Conservation (phyloP, 2,329 filamentous ascomycete genomes). For the Fusarium pseudograminearum region DNA sequence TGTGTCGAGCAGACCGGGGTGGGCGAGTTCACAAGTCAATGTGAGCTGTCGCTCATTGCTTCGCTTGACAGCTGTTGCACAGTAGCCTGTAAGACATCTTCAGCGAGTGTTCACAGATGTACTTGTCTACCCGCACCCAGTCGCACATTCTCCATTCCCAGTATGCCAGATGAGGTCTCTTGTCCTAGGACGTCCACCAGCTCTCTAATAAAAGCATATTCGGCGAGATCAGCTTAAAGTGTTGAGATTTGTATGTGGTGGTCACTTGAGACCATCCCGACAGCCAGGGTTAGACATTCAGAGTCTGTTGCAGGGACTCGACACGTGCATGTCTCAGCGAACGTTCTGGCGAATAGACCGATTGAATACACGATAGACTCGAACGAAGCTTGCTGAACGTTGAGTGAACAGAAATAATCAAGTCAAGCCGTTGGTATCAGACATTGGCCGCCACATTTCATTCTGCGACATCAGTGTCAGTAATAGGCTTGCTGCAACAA, state of each 20-base stretch:
- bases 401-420: not conserved
- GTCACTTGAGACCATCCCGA: conserved; percentile 32
- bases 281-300: conserved; percentile 16
- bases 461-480: not conserved
- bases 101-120: conserved; percentile 35
- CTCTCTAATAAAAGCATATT: conserved; percentile 8
- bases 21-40: conserved; percentile 21
- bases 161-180: conserved; percentile 19
- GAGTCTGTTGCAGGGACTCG: conserved; percentile 24
- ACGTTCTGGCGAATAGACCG: not conserved
- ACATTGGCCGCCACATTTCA: not conserved
- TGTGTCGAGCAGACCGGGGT: conserved; percentile 10
- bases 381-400: conserved; percentile 5
- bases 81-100: conserved; percentile 37
- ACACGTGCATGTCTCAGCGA: conserved; percentile 40
- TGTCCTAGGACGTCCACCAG: conserved; percentile 10
- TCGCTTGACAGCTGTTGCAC: conserved; percentile 45
- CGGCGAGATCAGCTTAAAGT: conserved; percentile 11
- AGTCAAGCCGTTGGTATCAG: not conserved
- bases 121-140: conserved; percentile 32
- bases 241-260: conserved; percentile 23
- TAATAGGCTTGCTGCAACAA: not conserved
- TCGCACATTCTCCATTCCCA: conserved; percentile 16
- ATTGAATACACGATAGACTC: conserved; percentile 9
- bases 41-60: conserved; percentile 38